phyloP scores from a whole-genome alignment of 2,329 filamentous ascomycete species.

The Nemania sp. region DNA sequence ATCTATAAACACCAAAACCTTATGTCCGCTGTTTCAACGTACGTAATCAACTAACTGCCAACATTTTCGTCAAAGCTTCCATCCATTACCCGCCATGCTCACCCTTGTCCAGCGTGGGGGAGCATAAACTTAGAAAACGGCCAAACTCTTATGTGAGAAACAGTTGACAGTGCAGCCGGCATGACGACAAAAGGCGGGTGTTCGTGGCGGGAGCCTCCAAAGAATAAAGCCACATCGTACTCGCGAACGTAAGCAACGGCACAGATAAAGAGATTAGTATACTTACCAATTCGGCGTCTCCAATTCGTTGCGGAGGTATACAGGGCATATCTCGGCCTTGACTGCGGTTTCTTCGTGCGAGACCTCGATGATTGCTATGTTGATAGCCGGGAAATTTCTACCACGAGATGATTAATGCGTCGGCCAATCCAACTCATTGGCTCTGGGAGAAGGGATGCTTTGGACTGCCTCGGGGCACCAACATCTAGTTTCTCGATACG shows the following conservation, averaged over 20 bases:
- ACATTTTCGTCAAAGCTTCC: slow-evolving; percentile 10
- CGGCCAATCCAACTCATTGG: slow-evolving; percentile 14
- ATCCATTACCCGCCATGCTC: slow-evolving; percentile 16
- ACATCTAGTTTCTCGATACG: slow-evolving; percentile 8
- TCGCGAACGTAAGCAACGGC: slow-evolving; percentile 36
- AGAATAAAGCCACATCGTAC: slow-evolving; percentile 21
- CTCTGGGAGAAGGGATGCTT: slow-evolving; percentile 8
- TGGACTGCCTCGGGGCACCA: slow-evolving; percentile 15
- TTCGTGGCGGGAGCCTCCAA: slow-evolving; percentile 11
- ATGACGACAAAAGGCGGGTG: slow-evolving; percentile 30
- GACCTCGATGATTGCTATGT: not conserved
- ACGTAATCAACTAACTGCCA: slow-evolving; percentile 11
- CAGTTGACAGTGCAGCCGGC: slow-evolving; percentile 12
- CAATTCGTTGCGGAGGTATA: slow-evolving; percentile 36
- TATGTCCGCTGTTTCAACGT: slow-evolving; percentile 20
- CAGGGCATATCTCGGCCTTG: not conserved
- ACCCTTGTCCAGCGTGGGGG: slow-evolving; percentile 22
- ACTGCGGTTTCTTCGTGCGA: slow-evolving; percentile 8
- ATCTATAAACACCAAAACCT: not conserved
- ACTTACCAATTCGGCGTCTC: slow-evolving; percentile 37
- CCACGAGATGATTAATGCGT: slow-evolving; percentile 15
- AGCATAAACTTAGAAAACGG: slow-evolving; percentile 24
- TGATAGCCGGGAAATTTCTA: not conserved
- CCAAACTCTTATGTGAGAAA: slow-evolving; percentile 40
- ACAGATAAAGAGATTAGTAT: slow-evolving; percentile 32